Conservation (phyloP, 345 rosid species). For the Capsella bursapastoris region DNA sequence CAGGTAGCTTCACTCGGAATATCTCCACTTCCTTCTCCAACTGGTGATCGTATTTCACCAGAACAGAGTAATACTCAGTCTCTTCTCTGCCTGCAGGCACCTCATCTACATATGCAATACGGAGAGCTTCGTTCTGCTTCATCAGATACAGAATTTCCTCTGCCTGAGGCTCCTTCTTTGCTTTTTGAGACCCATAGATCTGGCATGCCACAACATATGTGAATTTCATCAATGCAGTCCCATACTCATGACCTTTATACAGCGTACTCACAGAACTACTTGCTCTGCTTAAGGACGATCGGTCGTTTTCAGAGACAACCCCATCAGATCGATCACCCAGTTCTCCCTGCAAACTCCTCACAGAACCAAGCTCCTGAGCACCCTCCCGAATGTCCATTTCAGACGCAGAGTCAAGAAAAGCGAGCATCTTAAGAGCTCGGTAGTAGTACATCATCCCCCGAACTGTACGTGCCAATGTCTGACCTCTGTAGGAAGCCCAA, state of each 20-base stretch:
- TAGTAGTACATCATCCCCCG: conserved; percentile 99
- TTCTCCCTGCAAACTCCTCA: conserved; percentile 50
- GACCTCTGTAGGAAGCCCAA: conserved; percentile 99
- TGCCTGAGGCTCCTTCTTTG: conserved; percentile 72
- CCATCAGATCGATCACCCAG: conserved; percentile 47
- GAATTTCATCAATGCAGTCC: conserved; percentile 82
- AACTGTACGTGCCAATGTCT: conserved; percentile 91
- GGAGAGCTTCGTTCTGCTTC: conserved; percentile 81
- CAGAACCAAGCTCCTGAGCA: conserved; percentile 75
- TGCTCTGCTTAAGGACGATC: conserved; percentile 55
- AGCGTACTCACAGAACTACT: conserved; percentile 65
- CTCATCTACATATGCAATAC: conserved; percentile 93
- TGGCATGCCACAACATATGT: conserved; percentile 87
- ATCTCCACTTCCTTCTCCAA: conserved; percentile 82
- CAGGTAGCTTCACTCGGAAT: conserved; percentile 86
- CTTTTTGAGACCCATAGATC: conserved; percentile 78
- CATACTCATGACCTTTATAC: conserved; percentile 86
- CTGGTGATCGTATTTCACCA: conserved; percentile 79
- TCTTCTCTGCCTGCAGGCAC: conserved; percentile 58
- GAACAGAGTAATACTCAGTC: conserved; percentile 75
- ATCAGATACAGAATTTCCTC: conserved; percentile 74
- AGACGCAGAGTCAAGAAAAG: conserved; percentile 95
- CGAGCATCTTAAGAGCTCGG: conserved; percentile 93
- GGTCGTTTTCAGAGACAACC: conserved; percentile 50
- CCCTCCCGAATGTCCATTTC: conserved; percentile 91